Base-by-base conservation (phyloP, 2,329 filamentous ascomycete species). In the Teratosphaeria destructans region DNA sequence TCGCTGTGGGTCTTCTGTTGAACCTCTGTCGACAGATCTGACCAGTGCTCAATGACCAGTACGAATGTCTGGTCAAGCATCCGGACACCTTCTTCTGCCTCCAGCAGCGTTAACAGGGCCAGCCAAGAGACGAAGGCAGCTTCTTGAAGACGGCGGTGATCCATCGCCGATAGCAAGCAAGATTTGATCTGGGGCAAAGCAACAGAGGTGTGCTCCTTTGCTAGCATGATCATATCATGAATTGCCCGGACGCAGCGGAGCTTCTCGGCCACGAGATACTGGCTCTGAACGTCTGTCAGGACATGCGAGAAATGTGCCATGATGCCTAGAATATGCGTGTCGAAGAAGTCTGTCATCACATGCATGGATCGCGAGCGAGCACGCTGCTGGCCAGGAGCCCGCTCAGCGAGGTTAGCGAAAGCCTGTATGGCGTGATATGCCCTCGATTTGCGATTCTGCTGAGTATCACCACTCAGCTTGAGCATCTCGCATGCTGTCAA, bases 101-200 rank as follows among this genome's bases (percentile, higher is more conserved):
- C 86, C 55, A 97, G 80, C 57, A 86, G 83, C 32, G 77, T 82
- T 19, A 97, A 81, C 75, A 99, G 85, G 8, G 85, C 81, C 29
- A 84, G 81, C 94, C 94, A 99, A 55, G 91, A 90, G 3, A 82
- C 83, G 67, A 97, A 92, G 1, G 91, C 89, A 34, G 85, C 79
- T 62, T 90, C 81, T 62, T 90, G 85, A n/a, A 99, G 79, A 54
- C 87, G 82, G 53, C 85, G 80, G 56, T 88, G 83, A 16, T 87
- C 81, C 61, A 97, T 82, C 0, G 91, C 91, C 26, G 90, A 91
- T 63, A 95, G 85, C 12, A 99, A 78, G 70, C 90, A 96, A n/a
- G 93, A 91, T 65, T 90, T 90, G 59, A 97, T 93, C 78, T 96
- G 93, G 26, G 94, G 93, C 49, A 96, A 79, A 56, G 90, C 94